Evolutionary conservation across 2,329 filamentous ascomycete genomes (phyloP), one percentile per base, ranked within the genome.

Genomic region (Fusarium azukiicola): DNA sequence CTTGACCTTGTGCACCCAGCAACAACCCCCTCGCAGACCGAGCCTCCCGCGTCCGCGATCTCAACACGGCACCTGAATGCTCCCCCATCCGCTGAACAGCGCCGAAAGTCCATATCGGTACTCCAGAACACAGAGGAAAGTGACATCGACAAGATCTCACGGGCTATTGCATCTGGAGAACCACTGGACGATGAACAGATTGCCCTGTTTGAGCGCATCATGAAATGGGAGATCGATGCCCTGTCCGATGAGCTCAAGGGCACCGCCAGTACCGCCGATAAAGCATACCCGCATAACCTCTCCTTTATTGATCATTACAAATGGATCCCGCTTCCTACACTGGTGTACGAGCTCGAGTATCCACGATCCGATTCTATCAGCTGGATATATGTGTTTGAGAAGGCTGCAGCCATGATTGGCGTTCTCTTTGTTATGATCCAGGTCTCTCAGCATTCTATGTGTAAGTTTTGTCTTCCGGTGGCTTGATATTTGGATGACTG

Each of bases 301-400:
- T 96, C 92, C 0, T 80, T 94, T 16, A 74, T 83, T 66, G 94
- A 96, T 82, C 94, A 95, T 79, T 93, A 93, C 82, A 95, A 96
- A 83, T 97, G 95, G 90, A 94, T 96, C 67, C 92, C 94, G 56
- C 89, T 97, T 14, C 96, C 96, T 6, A 97, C 96, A 1, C 88
- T 97, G 8, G 95, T 97, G 19, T 97, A 97, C 84, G 96, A 97
- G 84, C 91, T 96, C 58, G 94, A 96, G 81, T 97, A 97, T 82
- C 96, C 96, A 4, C 92, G 95, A 56, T 90, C 90, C 9, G 92
- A 96, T 23, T 89, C 86, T 8, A 95, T 96, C 78, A 94, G 95
- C 85, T 96, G 95, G 95, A 90, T 88, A 79, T 97, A 97, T 82
- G 95, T 96, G 7, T 90, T 91, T 11, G 96, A 97, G 85, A 97